Conservation (phyloP, 257 asterid genomes). For the Perilla frutescens region DNA sequence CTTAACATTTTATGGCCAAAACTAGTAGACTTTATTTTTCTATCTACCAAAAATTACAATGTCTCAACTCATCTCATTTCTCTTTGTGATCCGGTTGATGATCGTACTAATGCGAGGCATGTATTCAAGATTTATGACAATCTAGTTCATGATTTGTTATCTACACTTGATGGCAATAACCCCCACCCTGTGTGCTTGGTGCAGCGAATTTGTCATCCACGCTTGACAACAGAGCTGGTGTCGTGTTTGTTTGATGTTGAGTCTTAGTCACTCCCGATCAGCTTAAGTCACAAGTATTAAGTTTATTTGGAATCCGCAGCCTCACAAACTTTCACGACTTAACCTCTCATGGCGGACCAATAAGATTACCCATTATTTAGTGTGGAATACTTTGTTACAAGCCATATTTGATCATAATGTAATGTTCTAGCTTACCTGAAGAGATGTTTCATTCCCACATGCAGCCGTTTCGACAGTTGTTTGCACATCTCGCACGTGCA, state of each 20-base stretch:
- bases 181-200: too few species aligned
- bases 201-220: background rate
- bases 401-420: background rate
- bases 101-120: background rate
- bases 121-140: background rate
- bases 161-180: too few species aligned
- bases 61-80: background rate
- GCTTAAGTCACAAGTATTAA: too few species aligned
- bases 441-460: background rate
- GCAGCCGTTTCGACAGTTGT: background rate
- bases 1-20: background rate
- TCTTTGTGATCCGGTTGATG: background rate
- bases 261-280: background rate
- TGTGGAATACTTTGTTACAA: background rate
- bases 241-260: conserved; percentile 7
- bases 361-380: conserved; percentile 8
- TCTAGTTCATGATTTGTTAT: too few species aligned
- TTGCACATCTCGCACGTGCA: background rate
- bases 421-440: conserved; percentile 7
- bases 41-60: too few species aligned
- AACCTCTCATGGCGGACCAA: conserved; percentile 1
- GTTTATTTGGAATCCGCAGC: too few species aligned
- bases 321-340: background rate
- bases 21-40: background rate
- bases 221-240: background rate